Percentiles rank a stretch among this genome's conserved stretches.
Evolutionary conservation across 495 filamentous ascomycete species (phyloP).

Genomic region (Tuber umbilicatum): DNA sequence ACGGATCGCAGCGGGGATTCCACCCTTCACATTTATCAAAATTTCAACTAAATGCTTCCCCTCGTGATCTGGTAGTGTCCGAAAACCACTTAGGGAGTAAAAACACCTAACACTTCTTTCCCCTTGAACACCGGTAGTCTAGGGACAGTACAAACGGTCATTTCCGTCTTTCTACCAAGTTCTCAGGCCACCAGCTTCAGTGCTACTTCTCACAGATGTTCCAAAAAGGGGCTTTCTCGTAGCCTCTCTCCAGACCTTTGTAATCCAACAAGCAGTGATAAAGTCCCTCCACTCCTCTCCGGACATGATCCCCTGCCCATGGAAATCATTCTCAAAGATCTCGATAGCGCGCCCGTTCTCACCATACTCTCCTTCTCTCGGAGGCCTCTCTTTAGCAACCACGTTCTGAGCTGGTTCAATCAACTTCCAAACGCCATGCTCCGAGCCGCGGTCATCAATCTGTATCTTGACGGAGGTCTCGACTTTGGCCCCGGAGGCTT

Average conservation of each 20-base stretch:
- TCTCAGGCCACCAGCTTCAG: constrained; percentile 1
- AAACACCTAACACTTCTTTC: not conserved
- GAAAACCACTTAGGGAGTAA: not conserved
- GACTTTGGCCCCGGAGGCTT: constrained; percentile 20
- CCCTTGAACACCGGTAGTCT: not conserved
- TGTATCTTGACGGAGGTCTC: constrained; percentile 22
- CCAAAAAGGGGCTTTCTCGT: constrained; percentile 30
- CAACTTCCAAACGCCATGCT: constrained; percentile 36
- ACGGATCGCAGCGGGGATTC: not conserved
- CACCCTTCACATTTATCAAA: not conserved
- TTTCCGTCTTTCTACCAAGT: not conserved
- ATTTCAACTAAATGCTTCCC: not conserved
- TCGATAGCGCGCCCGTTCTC: constrained; percentile 39
- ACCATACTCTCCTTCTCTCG: constrained; percentile 5
- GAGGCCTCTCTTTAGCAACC: constrained; percentile 30
- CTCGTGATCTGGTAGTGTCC: not conserved
- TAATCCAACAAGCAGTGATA: constrained; percentile 37
- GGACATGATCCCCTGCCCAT: constrained; percentile 29
- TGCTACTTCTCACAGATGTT: constrained; percentile 9
- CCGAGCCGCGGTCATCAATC: constrained; percentile 32
- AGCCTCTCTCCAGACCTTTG: constrained; percentile 38
- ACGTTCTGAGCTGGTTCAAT: constrained; percentile 30
- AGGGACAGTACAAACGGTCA: not conserved
- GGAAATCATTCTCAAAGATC: constrained; percentile 32
- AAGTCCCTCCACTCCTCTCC: constrained; percentile 40